Evolutionary conservation across 1,284 basidiomycete genomes (phyloP).

Genomic region (Ceratobasidium papillatum): DNA sequence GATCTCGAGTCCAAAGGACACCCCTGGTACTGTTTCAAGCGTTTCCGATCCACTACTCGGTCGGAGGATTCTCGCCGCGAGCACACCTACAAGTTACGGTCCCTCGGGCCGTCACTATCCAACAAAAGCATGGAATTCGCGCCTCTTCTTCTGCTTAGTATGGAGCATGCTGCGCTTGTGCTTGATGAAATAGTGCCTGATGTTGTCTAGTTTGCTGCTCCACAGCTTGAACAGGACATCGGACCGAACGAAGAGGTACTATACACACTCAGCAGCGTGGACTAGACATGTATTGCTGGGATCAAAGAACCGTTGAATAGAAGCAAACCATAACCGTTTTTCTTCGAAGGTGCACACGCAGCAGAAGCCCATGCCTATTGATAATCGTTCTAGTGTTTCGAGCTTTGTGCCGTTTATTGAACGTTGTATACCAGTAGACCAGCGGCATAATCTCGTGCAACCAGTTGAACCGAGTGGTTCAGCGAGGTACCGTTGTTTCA

Average conservation of each 20-base stretch:
- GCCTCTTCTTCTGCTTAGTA: neutral
- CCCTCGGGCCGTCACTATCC: neutral
- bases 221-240: neutral
- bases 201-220: neutral
- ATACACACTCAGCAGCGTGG: neutral
- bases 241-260: neutral
- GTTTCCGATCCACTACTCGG: slow-evolving; percentile 2
- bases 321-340: neutral
- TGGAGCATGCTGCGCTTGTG: neutral
- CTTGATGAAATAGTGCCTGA: neutral
- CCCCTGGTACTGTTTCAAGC: neutral
- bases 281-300: neutral
- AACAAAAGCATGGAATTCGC: neutral
- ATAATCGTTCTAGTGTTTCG: neutral
- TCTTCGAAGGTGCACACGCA: neutral
- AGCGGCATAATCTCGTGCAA: too few species aligned
- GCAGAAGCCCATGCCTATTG: neutral
- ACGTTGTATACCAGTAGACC: too few species aligned
- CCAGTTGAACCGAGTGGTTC: too few species aligned
- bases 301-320: neutral
- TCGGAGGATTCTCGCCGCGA: neutral
- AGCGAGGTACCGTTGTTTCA: too few species aligned
- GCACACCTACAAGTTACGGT: neutral
- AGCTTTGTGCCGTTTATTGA: neutral
- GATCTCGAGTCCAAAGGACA: neutral